phyloP scores from a whole-genome alignment of 148 eudicot species.

The Camellia lanceoleosa region DNA sequence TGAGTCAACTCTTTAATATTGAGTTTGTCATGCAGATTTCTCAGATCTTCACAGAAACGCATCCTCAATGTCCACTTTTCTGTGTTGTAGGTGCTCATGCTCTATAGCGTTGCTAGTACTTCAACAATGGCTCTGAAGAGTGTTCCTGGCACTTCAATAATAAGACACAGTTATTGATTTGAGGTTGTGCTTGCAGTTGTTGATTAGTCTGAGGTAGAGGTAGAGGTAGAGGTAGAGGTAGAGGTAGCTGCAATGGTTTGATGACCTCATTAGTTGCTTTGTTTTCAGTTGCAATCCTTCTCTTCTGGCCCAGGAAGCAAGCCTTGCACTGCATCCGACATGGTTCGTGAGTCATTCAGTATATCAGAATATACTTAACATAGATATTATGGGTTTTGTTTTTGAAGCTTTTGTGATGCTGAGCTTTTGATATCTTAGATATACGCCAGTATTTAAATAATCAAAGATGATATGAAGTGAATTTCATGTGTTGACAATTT shows the following conservation, averaged over 20 bases:
- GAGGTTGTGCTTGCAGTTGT: too few species aligned
- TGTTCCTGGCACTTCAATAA: too few species aligned
- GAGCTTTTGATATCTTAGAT: too few species aligned
- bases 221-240: slow-evolving; percentile 13
- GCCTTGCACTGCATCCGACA: slow-evolving; percentile 71
- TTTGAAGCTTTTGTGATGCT: too few species aligned
- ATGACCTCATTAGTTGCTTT: slow-evolving; percentile 30
- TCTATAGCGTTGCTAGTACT: slow-evolving; percentile 78
- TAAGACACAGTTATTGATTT: too few species aligned
- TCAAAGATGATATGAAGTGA: too few species aligned
- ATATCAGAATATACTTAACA: too few species aligned
- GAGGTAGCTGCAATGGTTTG: slow-evolving; percentile 39
- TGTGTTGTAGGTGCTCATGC: slow-evolving; percentile 41
- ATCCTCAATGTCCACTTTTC: slow-evolving; percentile 65
- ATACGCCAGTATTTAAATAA: too few species aligned
- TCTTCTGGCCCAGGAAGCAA: slow-evolving; percentile 90
- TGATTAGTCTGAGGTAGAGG: too few species aligned
- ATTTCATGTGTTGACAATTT: too few species aligned
- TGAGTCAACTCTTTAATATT: slow-evolving; percentile 66
- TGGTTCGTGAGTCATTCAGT: too few species aligned
- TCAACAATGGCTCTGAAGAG: slow-evolving; percentile 50
- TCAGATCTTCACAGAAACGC: slow-evolving; percentile 40
- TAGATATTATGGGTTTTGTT: too few species aligned
- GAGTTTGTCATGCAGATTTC: slow-evolving; percentile 74
- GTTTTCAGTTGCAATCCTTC: slow-evolving; percentile 36